These are phyloP conservation scores for Chaetoceros muelleri DNA, from an alignment of 108 stramenopile species.

Conservation along the genomic window DNA sequence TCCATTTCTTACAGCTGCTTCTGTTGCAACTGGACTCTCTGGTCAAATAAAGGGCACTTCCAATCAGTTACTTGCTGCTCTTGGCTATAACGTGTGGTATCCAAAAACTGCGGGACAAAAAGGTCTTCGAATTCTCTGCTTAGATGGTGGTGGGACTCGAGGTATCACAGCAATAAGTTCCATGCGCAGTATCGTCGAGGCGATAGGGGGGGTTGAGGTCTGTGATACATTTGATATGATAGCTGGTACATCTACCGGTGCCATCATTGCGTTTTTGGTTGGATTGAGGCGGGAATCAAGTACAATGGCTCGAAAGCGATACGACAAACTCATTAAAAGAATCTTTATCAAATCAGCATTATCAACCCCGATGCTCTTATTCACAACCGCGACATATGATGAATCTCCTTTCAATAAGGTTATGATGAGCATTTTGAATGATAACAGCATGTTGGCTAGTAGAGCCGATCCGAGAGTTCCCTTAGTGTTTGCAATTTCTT, in stretches of 20 bases:
- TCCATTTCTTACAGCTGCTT: constrained; percentile 35
- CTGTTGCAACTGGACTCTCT: constrained; percentile 18
- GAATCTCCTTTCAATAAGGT: constrained; percentile 73
- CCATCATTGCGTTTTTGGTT: constrained; percentile 65
- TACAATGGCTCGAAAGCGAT: constrained; percentile 51
- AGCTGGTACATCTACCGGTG: constrained; percentile 76
- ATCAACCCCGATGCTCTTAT: constrained; percentile 57
- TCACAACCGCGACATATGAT: constrained; percentile 77
- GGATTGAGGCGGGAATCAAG: constrained; percentile 62
- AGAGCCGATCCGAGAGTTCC: constrained; percentile 63
- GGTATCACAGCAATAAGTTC: constrained; percentile 73
- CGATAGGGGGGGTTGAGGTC: constrained; percentile 57
- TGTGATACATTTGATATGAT: constrained; percentile 79
- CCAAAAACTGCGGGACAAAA: constrained; percentile 67
- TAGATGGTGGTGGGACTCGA: constrained; percentile 72
- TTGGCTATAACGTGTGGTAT: constrained; percentile 73
- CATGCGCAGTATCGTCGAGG: constrained; percentile 41
- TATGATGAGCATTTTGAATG: constrained; percentile 51
- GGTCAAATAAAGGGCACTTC: constrained; percentile 58
- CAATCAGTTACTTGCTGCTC: constrained; percentile 71
- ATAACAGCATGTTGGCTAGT: constrained; percentile 68
- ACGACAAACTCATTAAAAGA: constrained; percentile 57
- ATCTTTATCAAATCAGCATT: constrained; percentile 74
- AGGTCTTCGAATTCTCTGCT: constrained; percentile 39
- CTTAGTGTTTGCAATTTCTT: constrained; percentile 50